Conservation (phyloP, 495 filamentous ascomycete species). For the Cercophora samala region DNA sequence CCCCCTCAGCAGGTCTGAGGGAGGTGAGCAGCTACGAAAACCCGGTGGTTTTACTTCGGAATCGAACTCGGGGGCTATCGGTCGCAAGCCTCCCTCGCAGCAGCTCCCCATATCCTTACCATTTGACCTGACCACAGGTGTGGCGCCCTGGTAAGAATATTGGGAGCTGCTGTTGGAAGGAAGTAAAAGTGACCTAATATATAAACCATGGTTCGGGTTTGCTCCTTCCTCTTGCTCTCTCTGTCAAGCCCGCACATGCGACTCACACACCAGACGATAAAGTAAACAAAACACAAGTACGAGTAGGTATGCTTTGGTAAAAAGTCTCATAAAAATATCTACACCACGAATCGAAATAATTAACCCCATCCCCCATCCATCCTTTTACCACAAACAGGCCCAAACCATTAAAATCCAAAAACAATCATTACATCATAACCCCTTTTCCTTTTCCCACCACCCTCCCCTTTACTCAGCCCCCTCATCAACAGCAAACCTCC, state of each 20-base stretch:
- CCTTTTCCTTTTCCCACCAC: neutral
- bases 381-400: neutral
- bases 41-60: neutral
- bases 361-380: neutral
- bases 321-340: neutral
- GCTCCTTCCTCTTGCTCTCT: neutral
- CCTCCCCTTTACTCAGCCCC: neutral
- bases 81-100: neutral
- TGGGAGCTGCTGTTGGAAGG: neutral
- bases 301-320: neutral
- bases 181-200: neutral
- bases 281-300: neutral
- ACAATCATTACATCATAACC: neutral
- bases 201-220: neutral
- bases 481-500: slow-evolving; percentile 54
- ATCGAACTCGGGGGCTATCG: neutral
- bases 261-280: neutral
- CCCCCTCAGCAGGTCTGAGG: neutral
- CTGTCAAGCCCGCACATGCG: neutral
- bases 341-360: neutral
- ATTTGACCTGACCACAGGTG: neutral
- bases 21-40: neutral
- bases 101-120: neutral
- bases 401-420: neutral
- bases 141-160: neutral